Evolutionary conservation across 2,329 filamentous ascomycete species (phyloP), one percentile per base, ranked within the genome.

Genomic region (Beauveria rudraprayagi): DNA sequence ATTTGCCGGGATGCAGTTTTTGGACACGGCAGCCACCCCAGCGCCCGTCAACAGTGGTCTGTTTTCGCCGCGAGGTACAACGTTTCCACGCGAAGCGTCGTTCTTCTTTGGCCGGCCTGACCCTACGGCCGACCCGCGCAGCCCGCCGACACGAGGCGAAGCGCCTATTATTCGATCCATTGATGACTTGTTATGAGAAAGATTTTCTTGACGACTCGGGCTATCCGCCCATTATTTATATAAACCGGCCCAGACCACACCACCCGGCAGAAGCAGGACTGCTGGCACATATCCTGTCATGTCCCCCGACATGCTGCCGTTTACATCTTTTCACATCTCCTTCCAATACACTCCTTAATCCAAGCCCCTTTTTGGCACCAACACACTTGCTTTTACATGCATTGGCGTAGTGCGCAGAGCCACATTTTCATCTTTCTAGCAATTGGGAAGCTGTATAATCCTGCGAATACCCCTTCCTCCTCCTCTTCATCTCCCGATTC

Each of bases 121-220:
- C 3, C 79, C 82, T 63, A 73, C 78, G 11, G 78, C 78, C 16
- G 88, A 92, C 69, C 90, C 90, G 16, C 78, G 90, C 66, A 92
- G 89, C 70, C 89, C 89, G 17, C 87, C 88, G 0, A 89, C 87
- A 14, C 84, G 83, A 68, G 89, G 89, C 44, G 87, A 89, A 70
- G 85, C 84, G 62, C 88, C 89, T 3, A 92, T 93, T 63, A 84
- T 86, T 56, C 80, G 89, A 61, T 92, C 87, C 62, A 93, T 93
- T 68, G 87, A 90, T 70, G 89, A 92, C 68, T 78, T 91, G 56
- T 77, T 92, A 73, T 92, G 80, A 78, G 59, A 57, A 34, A 22
- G 22, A 47, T 61, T 61, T 22, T 30, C 56, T 52, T 60, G 30
- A 48, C 51, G 58, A 61, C 37, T 53, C 16, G 41, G 43, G 30